These are phyloP conservation scores for Alloascoidea africana DNA, from an alignment of 805 yeast genomes.

Conservation along the genomic window DNA sequence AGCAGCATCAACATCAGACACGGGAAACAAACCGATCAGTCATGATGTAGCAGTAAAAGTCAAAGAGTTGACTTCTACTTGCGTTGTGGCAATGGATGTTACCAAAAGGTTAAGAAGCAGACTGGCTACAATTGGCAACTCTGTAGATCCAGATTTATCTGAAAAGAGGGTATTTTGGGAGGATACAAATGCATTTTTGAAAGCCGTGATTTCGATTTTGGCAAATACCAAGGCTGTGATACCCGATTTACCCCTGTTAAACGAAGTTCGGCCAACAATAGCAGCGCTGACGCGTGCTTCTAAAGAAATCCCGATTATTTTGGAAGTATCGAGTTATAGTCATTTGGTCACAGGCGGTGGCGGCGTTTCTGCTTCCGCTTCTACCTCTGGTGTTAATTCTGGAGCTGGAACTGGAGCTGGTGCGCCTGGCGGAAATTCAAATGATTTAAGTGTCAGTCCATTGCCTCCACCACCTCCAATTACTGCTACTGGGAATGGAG, in stretches of 20 bases:
- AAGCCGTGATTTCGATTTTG: conserved; percentile 69
- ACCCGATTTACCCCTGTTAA: conserved; percentile 64
- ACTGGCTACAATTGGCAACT: conserved; percentile 31
- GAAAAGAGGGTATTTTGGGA: conserved; percentile 69
- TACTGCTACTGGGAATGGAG: too few species aligned
- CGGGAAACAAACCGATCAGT: conserved; percentile 12
- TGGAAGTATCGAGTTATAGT: conserved; percentile 50
- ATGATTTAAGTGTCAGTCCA: too few species aligned
- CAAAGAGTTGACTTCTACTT: conserved; percentile 62
- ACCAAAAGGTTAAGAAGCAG: conserved; percentile 49
- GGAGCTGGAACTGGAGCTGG: too few species aligned
- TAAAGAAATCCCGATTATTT: conserved; percentile 78
- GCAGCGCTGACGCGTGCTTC: conserved; percentile 77
- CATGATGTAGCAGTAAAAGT: conserved; percentile 44
- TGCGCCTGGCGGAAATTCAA: too few species aligned
- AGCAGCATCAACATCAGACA: conserved; percentile 11
- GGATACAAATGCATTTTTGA: conserved; percentile 66
- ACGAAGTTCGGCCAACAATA: conserved; percentile 66
- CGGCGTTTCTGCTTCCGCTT: too few species aligned
- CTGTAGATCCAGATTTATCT: conserved; percentile 24
- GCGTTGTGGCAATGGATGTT: conserved; percentile 70
- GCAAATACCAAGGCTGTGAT: conserved; percentile 75
- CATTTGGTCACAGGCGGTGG: too few species aligned
- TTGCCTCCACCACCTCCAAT: too few species aligned
- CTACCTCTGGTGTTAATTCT: too few species aligned